Evolutionary conservation across 441 rosid genomes (phyloP).

Genomic region (Iberis amara): DNA sequence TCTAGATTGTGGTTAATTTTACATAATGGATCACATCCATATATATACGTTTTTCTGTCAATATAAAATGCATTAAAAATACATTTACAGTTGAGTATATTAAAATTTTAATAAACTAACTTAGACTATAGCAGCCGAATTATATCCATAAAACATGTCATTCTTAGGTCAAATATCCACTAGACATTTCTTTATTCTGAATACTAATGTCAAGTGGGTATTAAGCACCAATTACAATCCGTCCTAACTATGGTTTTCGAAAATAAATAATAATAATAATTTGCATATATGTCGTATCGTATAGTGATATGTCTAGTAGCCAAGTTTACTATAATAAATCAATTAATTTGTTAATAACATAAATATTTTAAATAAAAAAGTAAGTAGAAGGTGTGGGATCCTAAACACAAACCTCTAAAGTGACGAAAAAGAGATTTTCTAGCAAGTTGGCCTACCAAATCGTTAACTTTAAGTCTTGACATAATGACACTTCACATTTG

Average conservation of each 20-base stretch:
- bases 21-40: too few species aligned
- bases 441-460: conserved; percentile 29
- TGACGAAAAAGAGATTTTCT: conserved; percentile 15
- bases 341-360: conserved; percentile 11
- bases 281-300: conserved; percentile 14
- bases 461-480: conserved; percentile 32
- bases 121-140: too few species aligned
- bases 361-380: background rate
- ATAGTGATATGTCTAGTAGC: conserved; percentile 31
- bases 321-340: conserved; percentile 1
- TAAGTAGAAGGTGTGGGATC: conserved; percentile 30
- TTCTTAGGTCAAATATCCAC: conserved; percentile 27
- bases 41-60: too few species aligned
- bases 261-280: background rate
- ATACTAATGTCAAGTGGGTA: conserved; percentile 16
- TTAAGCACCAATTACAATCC: conserved; percentile 18
- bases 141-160: conserved; percentile 20
- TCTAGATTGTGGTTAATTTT: too few species aligned
- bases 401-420: conserved; percentile 32
- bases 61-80: too few species aligned
- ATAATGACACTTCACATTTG: conserved; percentile 19
- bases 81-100: too few species aligned
- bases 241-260: conserved; percentile 15
- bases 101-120: too few species aligned
- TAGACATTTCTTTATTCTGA: conserved; percentile 5